Conservation (phyloP, 2,329 filamentous ascomycete species). For the Zymoseptoria passerinii region DNA sequence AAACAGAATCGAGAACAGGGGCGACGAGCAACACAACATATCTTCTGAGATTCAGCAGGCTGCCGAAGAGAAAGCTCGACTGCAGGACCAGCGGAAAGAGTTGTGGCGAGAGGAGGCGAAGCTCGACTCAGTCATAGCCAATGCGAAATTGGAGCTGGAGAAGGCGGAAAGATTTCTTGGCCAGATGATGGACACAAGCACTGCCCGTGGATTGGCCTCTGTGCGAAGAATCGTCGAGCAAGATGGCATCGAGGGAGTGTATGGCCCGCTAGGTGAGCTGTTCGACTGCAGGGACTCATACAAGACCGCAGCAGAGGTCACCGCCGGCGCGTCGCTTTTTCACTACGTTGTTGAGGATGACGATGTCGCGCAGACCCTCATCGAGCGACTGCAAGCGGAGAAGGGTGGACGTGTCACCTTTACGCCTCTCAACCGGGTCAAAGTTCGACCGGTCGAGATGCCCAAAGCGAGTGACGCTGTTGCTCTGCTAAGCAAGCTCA, state of each 20-base stretch:
- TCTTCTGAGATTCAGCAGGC: constrained; percentile 67
- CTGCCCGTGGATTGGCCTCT: constrained; percentile 75
- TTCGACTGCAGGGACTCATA: constrained; percentile 79
- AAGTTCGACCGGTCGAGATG: constrained; percentile 61
- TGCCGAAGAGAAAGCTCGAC: constrained; percentile 66
- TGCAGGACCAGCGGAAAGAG: constrained; percentile 79
- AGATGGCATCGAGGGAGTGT: constrained; percentile 72
- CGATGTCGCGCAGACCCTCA: constrained; percentile 71
- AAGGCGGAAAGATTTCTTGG: constrained; percentile 69
- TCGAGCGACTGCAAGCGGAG: constrained; percentile 69
- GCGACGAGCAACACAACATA: constrained; percentile 62
- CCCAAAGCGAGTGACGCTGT: constrained; percentile 82
- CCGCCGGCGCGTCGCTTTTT: constrained; percentile 85
- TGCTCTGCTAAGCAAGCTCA: constrained; percentile 75
- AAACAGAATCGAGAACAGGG: constrained; percentile 68
- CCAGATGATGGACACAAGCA: constrained; percentile 82
- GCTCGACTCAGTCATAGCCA: constrained; percentile 66
- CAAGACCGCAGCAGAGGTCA: constrained; percentile 82
- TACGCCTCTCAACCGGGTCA: constrained; percentile 80
- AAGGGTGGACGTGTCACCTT: constrained; percentile 85
- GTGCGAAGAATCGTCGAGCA: constrained; percentile 76
- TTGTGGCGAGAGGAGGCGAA: constrained; percentile 86
- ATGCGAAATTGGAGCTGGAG: constrained; percentile 67
- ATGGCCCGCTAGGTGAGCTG: constrained; percentile 89
- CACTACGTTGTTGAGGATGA: constrained; percentile 94